phyloP scores from a whole-genome alignment of 805 yeast species.

The Gaillardinia entomophila region DNA sequence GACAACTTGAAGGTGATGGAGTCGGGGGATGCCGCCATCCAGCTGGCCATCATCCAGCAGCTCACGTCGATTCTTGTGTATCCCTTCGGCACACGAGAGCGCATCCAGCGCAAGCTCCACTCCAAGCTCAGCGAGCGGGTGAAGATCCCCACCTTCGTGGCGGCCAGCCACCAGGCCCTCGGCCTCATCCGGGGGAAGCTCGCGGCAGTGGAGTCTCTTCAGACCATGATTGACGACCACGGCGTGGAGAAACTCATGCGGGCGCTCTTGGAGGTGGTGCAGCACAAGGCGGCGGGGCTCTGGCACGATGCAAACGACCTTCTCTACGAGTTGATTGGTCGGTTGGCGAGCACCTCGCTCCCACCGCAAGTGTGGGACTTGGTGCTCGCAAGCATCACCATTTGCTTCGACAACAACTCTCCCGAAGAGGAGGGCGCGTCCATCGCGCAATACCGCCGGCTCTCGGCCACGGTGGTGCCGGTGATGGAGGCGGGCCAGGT shows the following conservation, averaged over 20 bases:
- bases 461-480: constrained; percentile 39
- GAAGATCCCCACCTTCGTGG: constrained; percentile 60
- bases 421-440: constrained; percentile 38
- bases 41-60: constrained; percentile 46
- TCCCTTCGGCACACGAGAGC: constrained; percentile 56
- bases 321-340: constrained; percentile 16
- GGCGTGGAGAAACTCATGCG: constrained; percentile 41
- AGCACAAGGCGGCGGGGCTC: constrained; percentile 38
- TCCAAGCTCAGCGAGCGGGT: constrained; percentile 26
- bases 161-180: constrained; percentile 48
- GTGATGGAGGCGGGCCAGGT: constrained; percentile 10
- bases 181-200: constrained; percentile 35
- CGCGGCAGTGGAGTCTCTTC: constrained; percentile 19
- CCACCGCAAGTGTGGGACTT: constrained; percentile 39
- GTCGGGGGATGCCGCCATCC: constrained; percentile 25
- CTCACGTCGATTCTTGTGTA: constrained; percentile 47
- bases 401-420: constrained; percentile 31
- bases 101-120: constrained; percentile 50
- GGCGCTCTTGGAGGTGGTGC: constrained; percentile 49
- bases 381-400: constrained; percentile 34
- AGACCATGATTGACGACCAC: constrained; percentile 37
- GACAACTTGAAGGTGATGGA: constrained; percentile 36
- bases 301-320: constrained; percentile 51
- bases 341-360: too few relatives aligned
- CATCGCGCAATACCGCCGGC: constrained; percentile 34